Evolutionary conservation across 2,329 filamentous ascomycete genomes (phyloP).

Genomic region (Colletotrichum euphorbiae): DNA sequence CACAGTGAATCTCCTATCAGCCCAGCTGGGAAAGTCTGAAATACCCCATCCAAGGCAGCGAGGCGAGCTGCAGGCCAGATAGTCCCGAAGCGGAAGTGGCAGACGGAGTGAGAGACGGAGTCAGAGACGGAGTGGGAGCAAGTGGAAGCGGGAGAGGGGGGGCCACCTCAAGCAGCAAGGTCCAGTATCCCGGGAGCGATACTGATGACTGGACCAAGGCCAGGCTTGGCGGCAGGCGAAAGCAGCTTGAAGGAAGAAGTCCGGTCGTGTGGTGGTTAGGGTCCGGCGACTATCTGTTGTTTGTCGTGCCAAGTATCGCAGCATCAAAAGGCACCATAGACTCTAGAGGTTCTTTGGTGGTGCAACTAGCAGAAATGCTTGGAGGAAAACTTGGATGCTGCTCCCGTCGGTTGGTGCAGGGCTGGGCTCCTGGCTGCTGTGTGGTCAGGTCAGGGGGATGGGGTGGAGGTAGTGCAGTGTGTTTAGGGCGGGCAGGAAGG

Average conservation of each 20-base stretch:
- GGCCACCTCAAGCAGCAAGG: constrained; percentile 21
- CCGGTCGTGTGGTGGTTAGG: constrained; percentile 4
- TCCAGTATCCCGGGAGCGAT: constrained; percentile 24
- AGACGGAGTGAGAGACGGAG: constrained; percentile 21
- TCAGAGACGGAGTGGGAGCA: constrained; percentile 20
- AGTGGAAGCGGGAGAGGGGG: constrained; percentile 3
- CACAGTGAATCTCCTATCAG: constrained; percentile 30
- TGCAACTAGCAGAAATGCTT: constrained; percentile 26
- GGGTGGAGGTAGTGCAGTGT: constrained; percentile 28
- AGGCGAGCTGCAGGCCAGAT: constrained; percentile 37
- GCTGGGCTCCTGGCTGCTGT: neutral
- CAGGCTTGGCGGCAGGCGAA: neutral
- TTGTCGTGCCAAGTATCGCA: constrained; percentile 21
- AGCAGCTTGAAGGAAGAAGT: neutral
- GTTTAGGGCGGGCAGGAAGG: constrained; percentile 31
- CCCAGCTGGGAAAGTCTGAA: constrained; percentile 21
- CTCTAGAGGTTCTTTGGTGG: constrained; percentile 21
- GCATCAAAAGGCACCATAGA: constrained; percentile 23
- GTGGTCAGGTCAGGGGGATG: constrained; percentile 17
- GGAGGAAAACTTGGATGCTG: constrained; percentile 36
- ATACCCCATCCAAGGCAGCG: constrained; percentile 29
- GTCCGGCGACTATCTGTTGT: constrained; percentile 9
- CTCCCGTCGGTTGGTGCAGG: constrained; percentile 32
- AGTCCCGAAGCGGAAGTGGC: constrained; percentile 25
- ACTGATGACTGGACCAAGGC: constrained; percentile 1